Percentiles rank a stretch among this genome's conserved stretches.
These are phyloP conservation scores for Akanthomyces muscarius DNA, from an alignment of 2,329 filamentous ascomycete species.

Conservation along the genomic window DNA sequence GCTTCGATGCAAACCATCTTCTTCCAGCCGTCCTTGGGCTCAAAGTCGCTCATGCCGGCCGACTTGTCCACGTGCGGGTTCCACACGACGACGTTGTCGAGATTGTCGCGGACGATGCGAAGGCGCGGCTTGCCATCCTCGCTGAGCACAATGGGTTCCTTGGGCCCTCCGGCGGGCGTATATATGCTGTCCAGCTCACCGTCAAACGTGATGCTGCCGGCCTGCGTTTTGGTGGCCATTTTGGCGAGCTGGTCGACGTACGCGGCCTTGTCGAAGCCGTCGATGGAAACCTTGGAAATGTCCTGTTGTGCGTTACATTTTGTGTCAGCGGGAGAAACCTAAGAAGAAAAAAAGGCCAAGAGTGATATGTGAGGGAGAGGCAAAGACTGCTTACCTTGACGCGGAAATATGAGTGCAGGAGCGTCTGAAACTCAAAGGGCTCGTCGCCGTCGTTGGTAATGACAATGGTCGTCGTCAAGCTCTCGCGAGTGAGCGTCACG, in stretches of 20 bases:
- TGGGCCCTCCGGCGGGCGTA: constrained; percentile 61
- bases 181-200: constrained; percentile 88
- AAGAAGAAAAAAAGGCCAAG: not conserved
- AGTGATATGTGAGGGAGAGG: too few species aligned
- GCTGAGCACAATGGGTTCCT: constrained; percentile 53
- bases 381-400: constrained; percentile 58
- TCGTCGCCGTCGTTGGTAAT: constrained; percentile 82
- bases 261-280: constrained; percentile 68
- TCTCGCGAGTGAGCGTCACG: constrained; percentile 73
- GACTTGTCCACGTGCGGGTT: constrained; percentile 93
- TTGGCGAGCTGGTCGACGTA: constrained; percentile 83
- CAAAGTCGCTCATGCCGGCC: constrained; percentile 77
- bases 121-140: constrained; percentile 63
- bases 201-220: constrained; percentile 62
- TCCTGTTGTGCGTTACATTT: constrained; percentile 51
- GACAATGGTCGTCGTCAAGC: constrained; percentile 75
- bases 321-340: not conserved
- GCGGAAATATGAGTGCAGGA: constrained; percentile 87
- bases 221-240: constrained; percentile 60
- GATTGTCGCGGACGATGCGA: constrained; percentile 75
- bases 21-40: constrained; percentile 83
- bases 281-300: constrained; percentile 67
- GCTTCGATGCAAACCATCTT: constrained; percentile 95
- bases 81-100: constrained; percentile 90
- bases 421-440: constrained; percentile 84